These are phyloP conservation scores for Kazachstania psychrophila DNA, from an alignment of 805 yeast genomes.

Conservation along the genomic window DNA sequence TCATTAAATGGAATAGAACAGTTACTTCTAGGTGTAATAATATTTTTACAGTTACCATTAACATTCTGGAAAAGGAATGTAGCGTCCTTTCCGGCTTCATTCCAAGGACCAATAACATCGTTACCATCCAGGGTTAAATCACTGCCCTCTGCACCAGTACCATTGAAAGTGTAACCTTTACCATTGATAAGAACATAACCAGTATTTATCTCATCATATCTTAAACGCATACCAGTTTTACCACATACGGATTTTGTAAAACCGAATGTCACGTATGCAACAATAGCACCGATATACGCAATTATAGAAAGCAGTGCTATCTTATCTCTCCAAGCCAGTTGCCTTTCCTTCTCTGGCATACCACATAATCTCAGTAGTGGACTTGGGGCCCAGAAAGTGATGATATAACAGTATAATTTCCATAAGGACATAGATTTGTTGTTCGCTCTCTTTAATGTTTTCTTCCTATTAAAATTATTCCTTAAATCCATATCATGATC, in stretches of 20 bases:
- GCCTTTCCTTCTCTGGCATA: slow-evolving; percentile 67
- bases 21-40: slow-evolving; percentile 60
- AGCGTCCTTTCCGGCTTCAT: slow-evolving; percentile 84
- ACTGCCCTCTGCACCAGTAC: slow-evolving; percentile 66
- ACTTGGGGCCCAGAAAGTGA: slow-evolving; percentile 91
- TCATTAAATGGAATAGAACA: slow-evolving; percentile 61
- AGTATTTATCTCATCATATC: slow-evolving; percentile 46
- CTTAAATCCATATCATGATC: neutral
- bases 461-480: slow-evolving; percentile 3
- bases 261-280: slow-evolving; percentile 87
- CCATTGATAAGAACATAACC: slow-evolving; percentile 75
- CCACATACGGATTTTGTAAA: slow-evolving; percentile 75
- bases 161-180: slow-evolving; percentile 59
- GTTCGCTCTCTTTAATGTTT: slow-evolving; percentile 3
- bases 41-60: slow-evolving; percentile 76
- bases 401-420: slow-evolving; percentile 67
- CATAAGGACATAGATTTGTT: slow-evolving; percentile 34
- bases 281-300: slow-evolving; percentile 59
- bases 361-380: slow-evolving; percentile 55
- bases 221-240: slow-evolving; percentile 38
- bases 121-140: slow-evolving; percentile 59
- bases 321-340: slow-evolving; percentile 96
- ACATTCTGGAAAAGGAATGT: slow-evolving; percentile 83
- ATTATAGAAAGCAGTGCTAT: slow-evolving; percentile 76
- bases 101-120: slow-evolving; percentile 64